phyloP scores from a whole-genome alignment of 176 grass and related monocot genomes.

The Areca catechu region DNA sequence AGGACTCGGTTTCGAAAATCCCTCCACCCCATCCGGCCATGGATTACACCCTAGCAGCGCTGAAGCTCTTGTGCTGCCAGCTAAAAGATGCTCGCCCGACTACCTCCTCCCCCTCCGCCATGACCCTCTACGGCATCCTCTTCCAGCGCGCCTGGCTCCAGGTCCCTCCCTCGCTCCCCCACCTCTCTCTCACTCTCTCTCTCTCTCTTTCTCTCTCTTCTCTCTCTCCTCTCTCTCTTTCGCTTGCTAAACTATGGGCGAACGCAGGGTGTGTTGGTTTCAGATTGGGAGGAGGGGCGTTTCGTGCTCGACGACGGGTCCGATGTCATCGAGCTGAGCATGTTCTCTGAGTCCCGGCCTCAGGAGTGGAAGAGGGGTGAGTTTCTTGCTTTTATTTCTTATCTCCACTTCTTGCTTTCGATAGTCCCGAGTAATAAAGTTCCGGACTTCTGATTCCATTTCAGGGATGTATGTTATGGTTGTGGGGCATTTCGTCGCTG shows the following conservation, averaged over 20 bases:
- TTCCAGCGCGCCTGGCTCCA: conserved; percentile 95
- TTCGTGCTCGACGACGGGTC: conserved; percentile 71
- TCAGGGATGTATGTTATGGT: conserved; percentile 84
- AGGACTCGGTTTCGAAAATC: no score
- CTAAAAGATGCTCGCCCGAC: conserved; percentile 22
- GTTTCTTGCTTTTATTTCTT: not conserved
- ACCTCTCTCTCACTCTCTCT: not conserved
- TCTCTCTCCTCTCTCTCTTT: not conserved
- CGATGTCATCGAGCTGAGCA: conserved; percentile 35
- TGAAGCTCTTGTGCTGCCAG: conserved; percentile 69
- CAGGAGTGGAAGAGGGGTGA: conserved; percentile 24
- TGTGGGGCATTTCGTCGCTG: conserved; percentile 36
- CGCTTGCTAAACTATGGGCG: conserved; percentile 18
- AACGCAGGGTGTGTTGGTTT: conserved; percentile 63
- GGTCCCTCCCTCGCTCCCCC: conserved; percentile 24
- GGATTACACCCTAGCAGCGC: conserved; percentile 70
- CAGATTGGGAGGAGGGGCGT: conserved; percentile 14
- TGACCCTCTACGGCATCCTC: conserved; percentile 55
- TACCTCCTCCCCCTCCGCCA: conserved; percentile 17
- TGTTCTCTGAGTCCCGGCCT: conserved; percentile 26
- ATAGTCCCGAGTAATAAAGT: not conserved
- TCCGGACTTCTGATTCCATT: conserved; percentile 7
- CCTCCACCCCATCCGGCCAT: conserved; percentile 15
- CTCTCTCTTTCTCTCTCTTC: not conserved
- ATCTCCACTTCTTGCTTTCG: not conserved